Conservation (phyloP, 257 asterid genomes). For the Nemophila menziesii region DNA sequence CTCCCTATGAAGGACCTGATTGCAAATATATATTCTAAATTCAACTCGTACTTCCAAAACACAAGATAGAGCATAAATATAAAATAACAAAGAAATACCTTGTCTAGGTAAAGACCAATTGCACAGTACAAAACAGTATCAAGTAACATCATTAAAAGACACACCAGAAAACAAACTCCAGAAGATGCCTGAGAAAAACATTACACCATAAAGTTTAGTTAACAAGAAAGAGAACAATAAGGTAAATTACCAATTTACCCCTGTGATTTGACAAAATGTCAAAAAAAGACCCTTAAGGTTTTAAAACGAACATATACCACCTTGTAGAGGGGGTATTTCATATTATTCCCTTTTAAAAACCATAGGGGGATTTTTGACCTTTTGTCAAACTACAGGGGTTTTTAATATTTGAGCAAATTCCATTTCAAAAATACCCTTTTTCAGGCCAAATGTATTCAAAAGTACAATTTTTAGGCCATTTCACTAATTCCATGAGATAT, state of each 20-base stretch:
- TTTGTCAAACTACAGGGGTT: too few relatives aligned
- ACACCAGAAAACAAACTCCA: constrained; percentile 77
- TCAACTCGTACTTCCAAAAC: too few relatives aligned
- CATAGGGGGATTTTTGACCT: too few relatives aligned
- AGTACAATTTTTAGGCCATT: too few relatives aligned
- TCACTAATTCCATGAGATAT: too few relatives aligned
- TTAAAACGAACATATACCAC: too few relatives aligned
- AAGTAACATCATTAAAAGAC: constrained; percentile 81
- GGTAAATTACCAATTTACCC: not conserved
- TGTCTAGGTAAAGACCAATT: constrained; percentile 72
- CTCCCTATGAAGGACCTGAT: constrained; percentile 72
- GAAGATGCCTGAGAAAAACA: constrained; percentile 80
- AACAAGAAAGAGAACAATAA: constrained; percentile 15
- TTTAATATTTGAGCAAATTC: too few relatives aligned
- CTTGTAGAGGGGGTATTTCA: too few relatives aligned
- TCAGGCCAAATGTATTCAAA: too few relatives aligned
- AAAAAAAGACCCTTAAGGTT: constrained; percentile 88
- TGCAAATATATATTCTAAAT: constrained; percentile 10
- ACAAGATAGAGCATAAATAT: too few relatives aligned
- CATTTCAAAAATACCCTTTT: too few relatives aligned
- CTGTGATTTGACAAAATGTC: constrained; percentile 61
- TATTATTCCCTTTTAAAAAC: constrained; percentile 98
- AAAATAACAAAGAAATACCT: constrained; percentile 40
- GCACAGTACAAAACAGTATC: constrained; percentile 63
- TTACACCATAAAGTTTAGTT: constrained; percentile 6